Conservation (phyloP, 2,329 filamentous ascomycete genomes). For the Pseudocercospora crystallina region DNA sequence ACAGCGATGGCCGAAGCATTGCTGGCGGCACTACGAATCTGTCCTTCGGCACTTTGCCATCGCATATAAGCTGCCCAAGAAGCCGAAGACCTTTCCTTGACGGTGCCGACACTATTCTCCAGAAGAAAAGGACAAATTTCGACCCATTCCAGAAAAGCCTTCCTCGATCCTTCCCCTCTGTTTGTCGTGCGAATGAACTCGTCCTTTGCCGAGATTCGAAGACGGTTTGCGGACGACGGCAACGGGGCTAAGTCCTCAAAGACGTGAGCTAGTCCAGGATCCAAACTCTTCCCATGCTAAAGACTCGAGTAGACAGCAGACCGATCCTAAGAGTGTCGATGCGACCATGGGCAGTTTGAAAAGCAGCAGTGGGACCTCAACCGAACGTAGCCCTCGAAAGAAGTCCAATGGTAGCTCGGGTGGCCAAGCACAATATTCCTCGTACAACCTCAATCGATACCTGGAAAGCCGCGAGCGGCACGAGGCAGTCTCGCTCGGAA, state of each 20-base stretch:
- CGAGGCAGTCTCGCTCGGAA: constrained; percentile 4
- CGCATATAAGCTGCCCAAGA: not conserved
- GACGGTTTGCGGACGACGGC: not conserved
- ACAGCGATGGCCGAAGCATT: constrained; percentile 6
- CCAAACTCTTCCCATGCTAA: not conserved
- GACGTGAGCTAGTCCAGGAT: not conserved
- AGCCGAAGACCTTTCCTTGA: not conserved
- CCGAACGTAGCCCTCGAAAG: not conserved
- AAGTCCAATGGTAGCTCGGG: not conserved
- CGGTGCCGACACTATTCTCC: not conserved
- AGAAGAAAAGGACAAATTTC: not conserved
- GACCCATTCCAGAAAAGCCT: no score
- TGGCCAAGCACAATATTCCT: not conserved
- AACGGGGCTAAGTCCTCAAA: not conserved
- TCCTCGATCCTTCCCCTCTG: not conserved
- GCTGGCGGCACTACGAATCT: not conserved
- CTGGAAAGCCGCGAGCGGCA: constrained; percentile 3
- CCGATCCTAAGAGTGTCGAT: not conserved
- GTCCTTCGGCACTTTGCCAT: not conserved
- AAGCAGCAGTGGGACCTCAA: not conserved
- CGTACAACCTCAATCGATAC: constrained; percentile 10
- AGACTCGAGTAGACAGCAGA: not conserved
- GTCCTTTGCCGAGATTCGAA: constrained; percentile 10
- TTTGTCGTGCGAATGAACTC: constrained; percentile 6
- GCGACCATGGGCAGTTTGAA: not conserved